Evolutionary conservation across 495 filamentous ascomycete species (phyloP), one percentile per base, ranked within the genome.

Genomic region (Hypoxylon intermedium): DNA sequence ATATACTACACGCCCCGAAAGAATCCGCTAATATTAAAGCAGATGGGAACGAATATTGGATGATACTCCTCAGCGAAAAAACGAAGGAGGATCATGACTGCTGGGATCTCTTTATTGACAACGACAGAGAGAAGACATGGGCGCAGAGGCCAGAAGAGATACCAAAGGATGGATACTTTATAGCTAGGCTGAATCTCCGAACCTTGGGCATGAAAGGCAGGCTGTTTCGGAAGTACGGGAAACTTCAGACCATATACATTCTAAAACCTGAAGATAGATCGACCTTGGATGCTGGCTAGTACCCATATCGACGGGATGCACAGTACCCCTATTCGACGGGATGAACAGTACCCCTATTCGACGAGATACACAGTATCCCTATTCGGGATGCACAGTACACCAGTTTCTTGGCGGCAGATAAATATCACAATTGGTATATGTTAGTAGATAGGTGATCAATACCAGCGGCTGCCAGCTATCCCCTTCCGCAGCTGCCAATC

Each of bases 81-180:
- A 26, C 12, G 40, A 40, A 51, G 5, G 34, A 18, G 6, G 12
- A 18, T 6, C n/a, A 3, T 16, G 47, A 40, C 20, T 51, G 47
- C 21, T 51, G 34, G 47, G 47, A 51, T 51, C 6, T 51, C 19
- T 51, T 51, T 12, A 51, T 51, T 1, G 47, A 51, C 20, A 28
- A n/a, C 12, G 16, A 28, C 15, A 33, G 33, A 9, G 33, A 51
- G 33, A 40, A 28, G n/a, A 40, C 21, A 1, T 51, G 47, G 47
- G 33, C 47, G 7, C 47, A 51, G 20, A 24, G 7, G 47, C 33
- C 33, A 51, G 47, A 18, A 9, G 33, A 51, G 5, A 38, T 9
- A 24, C 34, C 33, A 1, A 51, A 23, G 1, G 46, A 51, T 6
- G 47, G 47, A n/a, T 51, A 51, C 12, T 51, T 51, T 21, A 51